A percentile compares a stretch with the other conserved stretches of the same genome.
Evolutionary conservation across 202 grass and related monocot genomes (phyloP).

Genomic region (Dendrocalamus latiflorus): DNA sequence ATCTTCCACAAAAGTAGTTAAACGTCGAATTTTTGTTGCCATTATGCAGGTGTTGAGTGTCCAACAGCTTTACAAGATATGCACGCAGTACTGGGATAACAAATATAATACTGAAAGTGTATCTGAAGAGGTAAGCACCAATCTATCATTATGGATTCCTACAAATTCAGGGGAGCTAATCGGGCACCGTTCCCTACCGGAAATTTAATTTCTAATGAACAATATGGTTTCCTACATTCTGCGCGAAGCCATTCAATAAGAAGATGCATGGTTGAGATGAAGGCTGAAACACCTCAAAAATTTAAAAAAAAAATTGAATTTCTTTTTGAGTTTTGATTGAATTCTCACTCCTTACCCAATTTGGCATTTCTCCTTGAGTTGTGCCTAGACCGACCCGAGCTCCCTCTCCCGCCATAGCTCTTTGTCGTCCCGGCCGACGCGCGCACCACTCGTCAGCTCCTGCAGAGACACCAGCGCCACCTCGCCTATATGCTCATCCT

Average conservation of each 20-base stretch:
- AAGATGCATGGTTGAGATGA: neutral
- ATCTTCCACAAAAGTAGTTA: neutral
- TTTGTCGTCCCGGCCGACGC: too few species aligned
- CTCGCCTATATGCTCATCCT: too few species aligned
- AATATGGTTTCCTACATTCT: neutral
- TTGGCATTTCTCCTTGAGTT: too few species aligned
- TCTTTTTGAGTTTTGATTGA: too few species aligned
- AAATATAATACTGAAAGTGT: constrained; percentile 97
- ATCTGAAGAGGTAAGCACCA: constrained; percentile 61
- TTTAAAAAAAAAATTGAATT: too few species aligned
- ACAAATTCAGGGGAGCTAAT: neutral
- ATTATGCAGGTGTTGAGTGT: constrained; percentile 64
- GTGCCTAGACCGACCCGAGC: too few species aligned
- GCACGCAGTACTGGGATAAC: constrained; percentile 89
- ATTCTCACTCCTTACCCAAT: too few species aligned
- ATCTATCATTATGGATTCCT: constrained; percentile 7
- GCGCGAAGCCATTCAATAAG: neutral
- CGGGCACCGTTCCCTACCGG: neutral
- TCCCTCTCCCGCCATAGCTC: too few species aligned
- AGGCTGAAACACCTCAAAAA: too few species aligned
- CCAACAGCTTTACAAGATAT: constrained; percentile 81
- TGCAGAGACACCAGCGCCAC: too few species aligned
- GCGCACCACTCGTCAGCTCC: too few species aligned
- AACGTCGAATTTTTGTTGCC: neutral
- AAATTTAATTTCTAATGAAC: neutral